A percentile compares a stretch with the other conserved stretches of the same genome.
Evolutionary conservation across 345 rosid genomes (phyloP).

Genomic region (Erucastrum elatum): DNA sequence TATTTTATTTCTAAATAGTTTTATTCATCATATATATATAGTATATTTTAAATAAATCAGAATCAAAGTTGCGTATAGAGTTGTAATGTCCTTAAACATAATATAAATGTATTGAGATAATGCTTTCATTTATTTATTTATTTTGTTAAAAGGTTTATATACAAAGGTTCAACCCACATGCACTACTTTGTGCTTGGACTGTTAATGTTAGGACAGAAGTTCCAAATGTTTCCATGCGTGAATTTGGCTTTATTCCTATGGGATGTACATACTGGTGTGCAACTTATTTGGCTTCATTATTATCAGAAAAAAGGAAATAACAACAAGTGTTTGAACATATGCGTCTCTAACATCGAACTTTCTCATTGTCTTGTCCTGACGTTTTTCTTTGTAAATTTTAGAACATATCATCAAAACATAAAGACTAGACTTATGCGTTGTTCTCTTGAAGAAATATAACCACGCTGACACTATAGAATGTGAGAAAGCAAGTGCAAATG

Average conservation of each 20-base stretch:
- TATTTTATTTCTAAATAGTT: background rate
- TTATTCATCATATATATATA: background rate
- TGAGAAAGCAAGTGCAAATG: background rate
- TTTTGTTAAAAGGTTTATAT: too few species aligned
- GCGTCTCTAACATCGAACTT: background rate
- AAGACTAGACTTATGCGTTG: background rate
- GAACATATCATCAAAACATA: background rate
- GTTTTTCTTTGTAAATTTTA: background rate
- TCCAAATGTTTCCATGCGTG: background rate
- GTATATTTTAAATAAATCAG: too few species aligned
- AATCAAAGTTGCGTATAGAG: background rate
- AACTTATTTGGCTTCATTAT: background rate
- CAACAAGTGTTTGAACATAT: background rate
- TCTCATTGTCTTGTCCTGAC: background rate
- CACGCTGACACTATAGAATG: background rate
- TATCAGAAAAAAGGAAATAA: background rate
- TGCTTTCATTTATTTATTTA: background rate
- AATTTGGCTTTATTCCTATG: background rate
- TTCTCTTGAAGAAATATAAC: background rate
- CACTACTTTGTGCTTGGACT: background rate
- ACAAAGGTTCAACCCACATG: background rate
- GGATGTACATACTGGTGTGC: background rate
- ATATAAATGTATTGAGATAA: background rate
- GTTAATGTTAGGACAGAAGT: background rate
- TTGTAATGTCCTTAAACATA: background rate